These are phyloP conservation scores for Aspergillus intermedius DNA, from an alignment of 2,329 filamentous ascomycete species.

Conservation along the genomic window DNA sequence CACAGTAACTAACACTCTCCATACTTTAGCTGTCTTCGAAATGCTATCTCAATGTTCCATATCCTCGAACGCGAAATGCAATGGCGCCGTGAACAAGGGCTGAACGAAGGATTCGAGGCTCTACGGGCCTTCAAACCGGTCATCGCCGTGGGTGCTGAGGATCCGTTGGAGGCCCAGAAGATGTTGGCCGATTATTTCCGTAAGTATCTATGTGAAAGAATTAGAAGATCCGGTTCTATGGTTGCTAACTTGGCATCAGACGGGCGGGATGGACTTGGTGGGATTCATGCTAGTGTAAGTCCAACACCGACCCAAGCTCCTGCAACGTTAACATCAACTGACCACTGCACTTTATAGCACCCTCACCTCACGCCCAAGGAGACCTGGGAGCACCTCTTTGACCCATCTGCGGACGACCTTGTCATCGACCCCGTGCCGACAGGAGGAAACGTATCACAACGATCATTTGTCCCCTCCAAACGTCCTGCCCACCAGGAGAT, in stretches of 20 bases:
- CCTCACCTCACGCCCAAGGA: conserved; percentile 69
- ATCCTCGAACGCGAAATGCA: conserved; percentile 81
- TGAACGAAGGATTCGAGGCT: conserved; percentile 63
- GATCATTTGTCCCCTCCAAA: conserved; percentile 69
- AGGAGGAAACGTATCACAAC: conserved; percentile 29
- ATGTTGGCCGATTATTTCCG: conserved; percentile 83
- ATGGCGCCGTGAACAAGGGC: conserved; percentile 68
- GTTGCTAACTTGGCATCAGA: conserved; percentile 43
- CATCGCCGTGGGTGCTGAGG: conserved; percentile 78
- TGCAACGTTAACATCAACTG: conserved; percentile 1
- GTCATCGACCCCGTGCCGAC: conserved; percentile 44
- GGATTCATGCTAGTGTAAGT: conserved; percentile 55
- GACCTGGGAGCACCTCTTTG: conserved; percentile 66
- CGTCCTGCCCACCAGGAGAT: conserved; percentile 76
- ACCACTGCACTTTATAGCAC: conserved; percentile 41
- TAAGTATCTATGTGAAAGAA: conserved; percentile 40
- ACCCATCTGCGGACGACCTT: conserved; percentile 36
- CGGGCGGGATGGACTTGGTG: conserved; percentile 68
- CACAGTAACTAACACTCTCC: neutral
- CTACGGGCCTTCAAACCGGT: conserved; percentile 70
- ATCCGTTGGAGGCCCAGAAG: conserved; percentile 75
- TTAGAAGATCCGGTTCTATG: neutral
- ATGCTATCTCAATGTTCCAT: conserved; percentile 85
- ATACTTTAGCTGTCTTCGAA: conserved; percentile 65
- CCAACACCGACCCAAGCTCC: neutral